phyloP scores from a whole-genome alignment of 2,329 filamentous ascomycete species.

The Trichoderma hamatum region DNA sequence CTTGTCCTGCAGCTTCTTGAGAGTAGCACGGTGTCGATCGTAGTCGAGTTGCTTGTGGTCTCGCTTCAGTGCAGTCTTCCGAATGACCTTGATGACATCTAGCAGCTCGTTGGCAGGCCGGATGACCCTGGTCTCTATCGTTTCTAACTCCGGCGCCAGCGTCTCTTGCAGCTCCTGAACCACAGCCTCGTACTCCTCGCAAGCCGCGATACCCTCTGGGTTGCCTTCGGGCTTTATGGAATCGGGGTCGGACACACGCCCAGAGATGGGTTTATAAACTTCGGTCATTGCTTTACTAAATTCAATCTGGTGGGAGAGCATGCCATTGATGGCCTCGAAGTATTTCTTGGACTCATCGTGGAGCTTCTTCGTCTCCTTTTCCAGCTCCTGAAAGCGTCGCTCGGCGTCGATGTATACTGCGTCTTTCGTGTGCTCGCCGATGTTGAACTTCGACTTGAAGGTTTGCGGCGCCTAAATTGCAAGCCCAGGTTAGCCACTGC shows the following conservation, averaged over 20 bases:
- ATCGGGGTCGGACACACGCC: conserved; percentile 89
- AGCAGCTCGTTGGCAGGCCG: conserved; percentile 90
- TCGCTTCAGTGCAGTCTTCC: conserved; percentile 84
- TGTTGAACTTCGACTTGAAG: conserved; percentile 89
- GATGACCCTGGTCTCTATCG: conserved; percentile 93
- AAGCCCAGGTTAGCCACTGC: conserved; percentile 3
- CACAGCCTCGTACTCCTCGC: conserved; percentile 92
- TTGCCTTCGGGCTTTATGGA: conserved; percentile 82
- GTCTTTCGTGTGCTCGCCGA: conserved; percentile 95
- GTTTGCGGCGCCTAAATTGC: conserved; percentile 75
- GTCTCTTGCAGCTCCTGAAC: conserved; percentile 89
- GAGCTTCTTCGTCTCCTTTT: conserved; percentile 92
- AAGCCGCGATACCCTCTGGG: conserved; percentile 88
- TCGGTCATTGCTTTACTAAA: conserved; percentile 96
- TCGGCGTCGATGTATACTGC: conserved; percentile 93
- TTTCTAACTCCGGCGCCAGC: conserved; percentile 88
- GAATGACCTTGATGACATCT: conserved; percentile 92
- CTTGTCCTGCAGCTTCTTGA: conserved; percentile 97
- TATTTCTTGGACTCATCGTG: conserved; percentile 98
- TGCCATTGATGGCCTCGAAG: conserved; percentile 96
- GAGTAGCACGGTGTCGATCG: conserved; percentile 77
- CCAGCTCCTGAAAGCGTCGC: conserved; percentile 88
- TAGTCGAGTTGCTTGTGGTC: conserved; percentile 98
- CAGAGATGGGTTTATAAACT: conserved; percentile 97
- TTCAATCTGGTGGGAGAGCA: conserved; percentile 96